A percentile compares a stretch with the other conserved stretches of the same genome.
phyloP scores from a whole-genome alignment of 306 rosid genomes.

The Neltuma alba region DNA sequence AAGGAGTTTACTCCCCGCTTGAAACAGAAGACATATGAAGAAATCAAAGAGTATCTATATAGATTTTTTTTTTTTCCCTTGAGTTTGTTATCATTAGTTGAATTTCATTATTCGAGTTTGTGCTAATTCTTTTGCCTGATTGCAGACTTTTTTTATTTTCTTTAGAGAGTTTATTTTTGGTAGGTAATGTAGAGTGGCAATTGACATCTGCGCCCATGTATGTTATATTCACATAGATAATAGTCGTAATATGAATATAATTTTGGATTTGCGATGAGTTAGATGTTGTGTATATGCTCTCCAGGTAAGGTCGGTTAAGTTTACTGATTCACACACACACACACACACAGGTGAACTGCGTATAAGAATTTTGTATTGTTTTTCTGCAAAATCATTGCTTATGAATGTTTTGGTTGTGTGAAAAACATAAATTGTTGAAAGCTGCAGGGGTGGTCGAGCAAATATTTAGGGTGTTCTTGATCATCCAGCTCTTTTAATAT shows the following conservation, averaged over 20 bases:
- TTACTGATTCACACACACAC: neutral
- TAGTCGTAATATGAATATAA: neutral
- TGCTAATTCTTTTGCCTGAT: neutral
- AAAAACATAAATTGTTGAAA: neutral
- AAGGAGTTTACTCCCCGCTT: slow-evolving; percentile 82
- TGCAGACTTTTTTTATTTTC: neutral
- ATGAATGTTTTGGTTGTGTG: neutral
- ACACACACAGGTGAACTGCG: neutral
- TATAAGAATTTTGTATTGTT: neutral
- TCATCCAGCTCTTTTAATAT: slow-evolving; percentile 5
- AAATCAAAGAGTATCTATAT: slow-evolving; percentile 76
- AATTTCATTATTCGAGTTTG: slow-evolving; percentile 16
- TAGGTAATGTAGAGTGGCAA: slow-evolving; percentile 6
- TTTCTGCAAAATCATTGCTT: neutral
- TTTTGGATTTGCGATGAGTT: slow-evolving; percentile 1
- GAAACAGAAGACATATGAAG: slow-evolving; percentile 92
- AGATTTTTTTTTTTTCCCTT: slow-evolving; percentile 33
- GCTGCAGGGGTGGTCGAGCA: neutral
- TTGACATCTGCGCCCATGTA: slow-evolving; percentile 7
- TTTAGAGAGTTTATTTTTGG: neutral
- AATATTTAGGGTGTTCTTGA: neutral
- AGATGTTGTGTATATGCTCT: slow-evolving; percentile 7
- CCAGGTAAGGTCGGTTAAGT: neutral
- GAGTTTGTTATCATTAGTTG: slow-evolving; percentile 9
- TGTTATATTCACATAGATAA: neutral